Base-by-base conservation (phyloP, 352 stramenopile species). In the Phytopythium cucurbitacearum region DNA sequence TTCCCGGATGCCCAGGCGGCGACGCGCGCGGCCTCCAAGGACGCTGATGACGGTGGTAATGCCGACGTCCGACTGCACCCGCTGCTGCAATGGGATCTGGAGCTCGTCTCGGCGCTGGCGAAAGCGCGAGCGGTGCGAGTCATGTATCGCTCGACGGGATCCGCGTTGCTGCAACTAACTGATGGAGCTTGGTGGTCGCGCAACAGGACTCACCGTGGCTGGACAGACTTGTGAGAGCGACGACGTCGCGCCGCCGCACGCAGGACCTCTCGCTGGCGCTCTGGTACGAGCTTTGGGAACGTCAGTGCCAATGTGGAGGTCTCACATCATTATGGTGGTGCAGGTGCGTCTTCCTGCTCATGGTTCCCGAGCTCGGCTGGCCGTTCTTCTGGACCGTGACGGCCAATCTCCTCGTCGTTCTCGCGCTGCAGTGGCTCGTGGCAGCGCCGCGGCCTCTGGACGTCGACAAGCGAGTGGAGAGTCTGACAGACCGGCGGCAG, bases 381-480 rank as follows among this genome's bases (percentile, higher is more conserved):
- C 62, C 75, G 11, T 90, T 87, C 51, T 57, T 92, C 40, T 90
- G 79, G 76, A 87, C 80, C 35, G 75, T 71, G 40, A 50, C 85
- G 1, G 66, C 41, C 33, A 92, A 92, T 43, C 37, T 88, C 36
- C 42, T 89, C 6, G 65, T 40, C 3, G 79, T 85, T 33, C 34
- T 80, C 21, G 15, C 61, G 40, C 52, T 89, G 4, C 81, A 92
- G 64, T 73, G 69, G 44, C 15, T 80, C 39, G 59, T 67, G 0
- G 15, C 74, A 1, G 64, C 72, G 38, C 53, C 64, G 12, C 60
- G 81, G 6, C 81, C 81, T 0, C 69, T 90, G 35, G 81, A 92
- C 58, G 21, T 87, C 16, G 64, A 81, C 21, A 15, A 40, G 3
- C 53, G 59, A 16, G 52, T 89, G 42, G 56, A 53, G 53, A 52